A percentile compares a stretch with the other conserved stretches of the same genome.
Evolutionary conservation across 768 basidiomycete species (phyloP).

Genomic region (Lanmaoa rubissima): DNA sequence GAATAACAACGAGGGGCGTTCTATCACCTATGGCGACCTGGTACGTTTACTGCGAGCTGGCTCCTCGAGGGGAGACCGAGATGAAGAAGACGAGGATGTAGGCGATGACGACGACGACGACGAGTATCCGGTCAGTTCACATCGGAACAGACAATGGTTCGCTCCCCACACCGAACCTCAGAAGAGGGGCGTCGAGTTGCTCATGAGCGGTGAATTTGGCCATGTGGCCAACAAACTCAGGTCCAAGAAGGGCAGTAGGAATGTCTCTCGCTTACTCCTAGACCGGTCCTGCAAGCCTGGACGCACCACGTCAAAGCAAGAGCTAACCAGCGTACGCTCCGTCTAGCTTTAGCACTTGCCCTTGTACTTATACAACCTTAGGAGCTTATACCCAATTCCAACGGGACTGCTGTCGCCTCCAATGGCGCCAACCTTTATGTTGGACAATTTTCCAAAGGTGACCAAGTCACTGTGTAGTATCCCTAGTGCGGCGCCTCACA

Average conservation of each 20-base stretch:
- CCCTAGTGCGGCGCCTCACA: slow-evolving; percentile 1
- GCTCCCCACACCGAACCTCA: slow-evolving; percentile 55
- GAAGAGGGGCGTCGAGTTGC: slow-evolving; percentile 58
- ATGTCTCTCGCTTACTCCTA: slow-evolving; percentile 48
- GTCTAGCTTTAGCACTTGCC: background rate
- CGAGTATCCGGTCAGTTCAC: slow-evolving; percentile 20
- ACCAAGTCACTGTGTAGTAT: background rate
- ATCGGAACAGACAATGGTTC: slow-evolving; percentile 35
- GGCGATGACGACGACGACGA: slow-evolving; percentile 38
- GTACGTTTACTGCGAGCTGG: slow-evolving; percentile 19
- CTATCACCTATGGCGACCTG: slow-evolving; percentile 27
- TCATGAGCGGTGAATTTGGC: slow-evolving; percentile 81
- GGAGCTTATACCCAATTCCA: slow-evolving; percentile 75
- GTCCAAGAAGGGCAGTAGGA: slow-evolving; percentile 41
- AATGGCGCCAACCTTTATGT: slow-evolving; percentile 77
- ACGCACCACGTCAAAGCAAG: slow-evolving; percentile 45
- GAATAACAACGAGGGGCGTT: slow-evolving; percentile 1
- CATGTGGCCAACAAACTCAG: slow-evolving; percentile 51
- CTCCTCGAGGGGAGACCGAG: slow-evolving; percentile 29
- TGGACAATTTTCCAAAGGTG: slow-evolving; percentile 80
- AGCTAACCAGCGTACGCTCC: slow-evolving; percentile 50
- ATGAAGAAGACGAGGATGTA: slow-evolving; percentile 42
- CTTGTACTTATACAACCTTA: slow-evolving; percentile 29
- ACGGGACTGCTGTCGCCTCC: slow-evolving; percentile 75
- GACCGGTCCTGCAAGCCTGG: slow-evolving; percentile 39